A percentile compares a stretch with the other conserved stretches of the same genome.
Evolutionary conservation across 2,329 filamentous ascomycete genomes (phyloP).

Genomic region (Apiospora aurea): DNA sequence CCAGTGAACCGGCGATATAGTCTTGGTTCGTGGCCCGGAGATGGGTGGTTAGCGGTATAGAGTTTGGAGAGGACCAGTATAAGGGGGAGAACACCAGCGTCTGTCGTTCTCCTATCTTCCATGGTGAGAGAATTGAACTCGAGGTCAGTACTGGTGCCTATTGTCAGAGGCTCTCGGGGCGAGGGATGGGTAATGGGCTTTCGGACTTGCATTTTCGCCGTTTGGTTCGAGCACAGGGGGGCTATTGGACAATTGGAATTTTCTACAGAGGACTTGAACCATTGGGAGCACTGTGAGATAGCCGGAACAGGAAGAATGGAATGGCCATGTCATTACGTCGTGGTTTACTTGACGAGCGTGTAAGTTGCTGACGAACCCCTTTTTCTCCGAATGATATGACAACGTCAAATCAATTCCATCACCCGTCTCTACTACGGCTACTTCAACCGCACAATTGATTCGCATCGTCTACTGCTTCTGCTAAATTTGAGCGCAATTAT

Average conservation of each 20-base stretch:
- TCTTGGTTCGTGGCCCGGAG: not conserved
- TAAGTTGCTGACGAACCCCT: not conserved
- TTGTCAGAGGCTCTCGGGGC: not conserved
- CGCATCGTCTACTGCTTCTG: not conserved
- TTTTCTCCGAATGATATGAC: not conserved
- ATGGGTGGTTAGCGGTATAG: not conserved
- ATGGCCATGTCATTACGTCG: not conserved
- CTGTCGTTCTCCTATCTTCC: not conserved
- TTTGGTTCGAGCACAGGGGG: not conserved
- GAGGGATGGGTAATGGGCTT: not conserved
- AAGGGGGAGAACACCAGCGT: too few species aligned
- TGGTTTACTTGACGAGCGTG: not conserved
- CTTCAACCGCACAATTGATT: not conserved
- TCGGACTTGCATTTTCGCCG: not conserved
- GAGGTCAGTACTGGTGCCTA: not conserved
- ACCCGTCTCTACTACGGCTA: too few species aligned
- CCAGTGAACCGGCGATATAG: not conserved
- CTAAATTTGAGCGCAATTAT: fast-evolving
- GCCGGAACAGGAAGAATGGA: not conserved
- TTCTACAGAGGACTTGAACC: not conserved
- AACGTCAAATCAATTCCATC: not conserved
- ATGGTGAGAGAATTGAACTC: not conserved
- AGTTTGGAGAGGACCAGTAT: not conserved
- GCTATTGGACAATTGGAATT: not conserved
- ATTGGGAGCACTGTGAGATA: not conserved